phyloP scores from a whole-genome alignment of 805 yeast species.

The Ogataea sp. region DNA sequence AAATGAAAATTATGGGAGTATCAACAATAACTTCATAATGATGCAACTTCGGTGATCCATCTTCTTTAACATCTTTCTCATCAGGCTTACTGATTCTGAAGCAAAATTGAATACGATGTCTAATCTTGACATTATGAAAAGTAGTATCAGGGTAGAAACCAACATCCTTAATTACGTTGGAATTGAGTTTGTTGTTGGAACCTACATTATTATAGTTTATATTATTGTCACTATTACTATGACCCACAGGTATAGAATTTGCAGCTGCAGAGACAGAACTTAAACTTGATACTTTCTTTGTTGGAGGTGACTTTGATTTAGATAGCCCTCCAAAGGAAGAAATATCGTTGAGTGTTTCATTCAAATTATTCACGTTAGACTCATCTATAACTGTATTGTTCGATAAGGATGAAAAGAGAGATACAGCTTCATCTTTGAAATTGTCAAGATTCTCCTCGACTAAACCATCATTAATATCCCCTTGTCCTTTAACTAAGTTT shows the following conservation, averaged over 20 bases:
- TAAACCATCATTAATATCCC: conserved; percentile 14
- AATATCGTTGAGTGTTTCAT: too few species aligned
- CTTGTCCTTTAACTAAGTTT: conserved; percentile 13
- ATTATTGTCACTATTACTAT: not conserved
- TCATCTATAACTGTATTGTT: conserved; percentile 10
- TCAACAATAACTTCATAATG: conserved; percentile 78
- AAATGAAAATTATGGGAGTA: conserved; percentile 57
- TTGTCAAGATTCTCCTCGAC: conserved; percentile 8
- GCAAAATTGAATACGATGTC: conserved; percentile 64
- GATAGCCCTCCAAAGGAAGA: too few species aligned
- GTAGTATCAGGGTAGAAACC: conserved; percentile 56
- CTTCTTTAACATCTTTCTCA: conserved; percentile 23
- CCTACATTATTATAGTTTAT: not conserved
- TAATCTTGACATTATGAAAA: conserved; percentile 51
- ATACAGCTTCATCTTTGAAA: conserved; percentile 12
- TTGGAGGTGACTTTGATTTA: conserved; percentile 5
- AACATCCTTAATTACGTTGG: not conserved
- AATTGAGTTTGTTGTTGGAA: too few species aligned
- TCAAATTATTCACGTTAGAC: too few species aligned
- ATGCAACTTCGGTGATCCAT: conserved; percentile 40
- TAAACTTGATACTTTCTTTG: not conserved
- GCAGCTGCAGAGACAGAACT: not conserved
- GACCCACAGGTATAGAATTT: not conserved
- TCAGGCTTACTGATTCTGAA: conserved; percentile 61
- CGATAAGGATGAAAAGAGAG: conserved; percentile 20